phyloP scores from a whole-genome alignment of 176 grass and related monocot species.

The Carex scoparia region DNA sequence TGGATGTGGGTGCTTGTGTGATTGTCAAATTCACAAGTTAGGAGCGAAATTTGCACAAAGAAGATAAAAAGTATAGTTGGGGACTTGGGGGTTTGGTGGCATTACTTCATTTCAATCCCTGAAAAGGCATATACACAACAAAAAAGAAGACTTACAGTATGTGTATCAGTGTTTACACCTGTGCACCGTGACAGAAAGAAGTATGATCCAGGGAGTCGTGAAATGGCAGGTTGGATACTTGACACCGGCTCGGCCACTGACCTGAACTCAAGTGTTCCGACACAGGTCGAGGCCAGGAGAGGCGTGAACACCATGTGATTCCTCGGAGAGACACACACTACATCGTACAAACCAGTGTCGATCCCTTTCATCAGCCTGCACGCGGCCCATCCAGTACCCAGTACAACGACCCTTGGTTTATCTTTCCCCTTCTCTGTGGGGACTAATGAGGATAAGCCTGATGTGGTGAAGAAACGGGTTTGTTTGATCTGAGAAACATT shows the following conservation, averaged over 20 bases:
- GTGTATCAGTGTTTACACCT: slow-evolving; percentile 48
- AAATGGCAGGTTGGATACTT: slow-evolving; percentile 83
- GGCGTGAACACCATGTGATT: slow-evolving; percentile 99
- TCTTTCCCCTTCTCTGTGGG: slow-evolving; percentile 61
- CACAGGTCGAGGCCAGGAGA: slow-evolving; percentile 95
- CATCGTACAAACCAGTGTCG: slow-evolving; percentile 64
- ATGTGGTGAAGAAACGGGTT: not conserved
- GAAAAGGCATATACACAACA: not conserved
- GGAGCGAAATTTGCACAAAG: not conserved
- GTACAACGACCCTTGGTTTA: slow-evolving; percentile 81
- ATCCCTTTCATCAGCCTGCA: slow-evolving; percentile 84
- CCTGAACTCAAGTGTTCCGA: slow-evolving; percentile 97
- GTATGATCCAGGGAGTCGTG: slow-evolving; percentile 60
- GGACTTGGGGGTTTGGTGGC: not conserved
- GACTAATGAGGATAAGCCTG: slow-evolving; percentile 40
- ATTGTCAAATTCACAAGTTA: not conserved
- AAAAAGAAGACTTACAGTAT: slow-evolving; percentile 44
- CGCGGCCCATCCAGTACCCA: slow-evolving; percentile 92
- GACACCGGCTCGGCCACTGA: slow-evolving; percentile 81
- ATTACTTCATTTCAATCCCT: not conserved
- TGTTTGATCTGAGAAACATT: slow-evolving; percentile 4
- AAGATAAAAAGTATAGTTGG: not conserved
- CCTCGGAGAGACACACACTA: slow-evolving; percentile 88
- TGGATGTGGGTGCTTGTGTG: too few relatives aligned
- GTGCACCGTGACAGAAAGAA: slow-evolving; percentile 88